Percentiles rank a stretch among this genome's conserved stretches.
These are phyloP conservation scores for Fusarium dimerum DNA, from an alignment of 2,329 filamentous ascomycete species.

Conservation along the genomic window DNA sequence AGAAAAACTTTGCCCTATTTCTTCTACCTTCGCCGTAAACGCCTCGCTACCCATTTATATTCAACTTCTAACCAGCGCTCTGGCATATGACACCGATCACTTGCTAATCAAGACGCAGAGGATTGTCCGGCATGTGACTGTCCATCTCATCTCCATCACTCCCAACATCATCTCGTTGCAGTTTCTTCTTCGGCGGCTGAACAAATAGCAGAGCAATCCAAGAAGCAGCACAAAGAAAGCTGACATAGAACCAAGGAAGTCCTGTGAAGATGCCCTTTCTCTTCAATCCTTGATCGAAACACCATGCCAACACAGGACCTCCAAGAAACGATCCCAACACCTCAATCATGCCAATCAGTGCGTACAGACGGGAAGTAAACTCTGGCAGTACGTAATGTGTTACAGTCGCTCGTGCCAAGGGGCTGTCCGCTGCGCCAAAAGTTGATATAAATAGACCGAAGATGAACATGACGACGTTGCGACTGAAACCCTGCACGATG, in stretches of 20 bases:
- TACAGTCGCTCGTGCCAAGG: conserved; percentile 42
- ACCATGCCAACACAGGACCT: conserved; percentile 42
- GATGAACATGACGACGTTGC: conserved; percentile 36
- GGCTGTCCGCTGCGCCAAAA: conserved; percentile 40
- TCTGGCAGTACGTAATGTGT: conserved; percentile 40
- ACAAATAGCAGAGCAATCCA: conserved; percentile 36
- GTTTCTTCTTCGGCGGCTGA: conserved; percentile 31
- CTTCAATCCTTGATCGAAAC: conserved; percentile 39
- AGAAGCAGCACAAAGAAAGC: conserved; percentile 30
- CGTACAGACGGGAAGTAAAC: conserved; percentile 43
- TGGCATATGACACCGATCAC: background rate
- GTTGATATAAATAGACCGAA: conserved; percentile 39
- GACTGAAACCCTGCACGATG: conserved; percentile 37
- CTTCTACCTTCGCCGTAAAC: background rate
- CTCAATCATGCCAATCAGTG: conserved; percentile 42
- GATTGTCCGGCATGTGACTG: conserved; percentile 25
- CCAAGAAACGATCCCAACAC: conserved; percentile 41
- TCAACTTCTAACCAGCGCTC: background rate
- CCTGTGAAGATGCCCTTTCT: conserved; percentile 39
- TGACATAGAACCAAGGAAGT: conserved; percentile 43
- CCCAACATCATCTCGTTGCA: conserved; percentile 9
- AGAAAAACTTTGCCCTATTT: background rate
- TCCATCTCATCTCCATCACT: conserved; percentile 21
- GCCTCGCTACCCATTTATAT: background rate
- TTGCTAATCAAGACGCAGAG: conserved; percentile 24